These are phyloP conservation scores for Daldinia loculata DNA, from an alignment of 495 filamentous ascomycete genomes.

Conservation along the genomic window DNA sequence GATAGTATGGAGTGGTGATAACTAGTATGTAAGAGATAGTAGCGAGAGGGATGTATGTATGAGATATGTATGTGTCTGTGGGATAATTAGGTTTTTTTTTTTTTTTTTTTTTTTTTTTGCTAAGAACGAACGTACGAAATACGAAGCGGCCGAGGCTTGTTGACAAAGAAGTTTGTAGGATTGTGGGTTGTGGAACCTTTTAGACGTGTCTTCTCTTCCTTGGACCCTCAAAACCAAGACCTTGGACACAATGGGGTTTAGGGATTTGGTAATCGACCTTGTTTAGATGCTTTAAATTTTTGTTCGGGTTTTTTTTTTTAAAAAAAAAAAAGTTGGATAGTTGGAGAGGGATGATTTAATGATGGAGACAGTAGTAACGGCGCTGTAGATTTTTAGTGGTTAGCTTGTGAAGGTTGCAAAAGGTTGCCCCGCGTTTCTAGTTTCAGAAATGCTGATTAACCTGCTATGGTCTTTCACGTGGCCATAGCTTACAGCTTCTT, in stretches of 20 bases:
- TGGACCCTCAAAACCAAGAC: constrained; percentile 17
- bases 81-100: background rate
- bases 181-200: constrained; percentile 38
- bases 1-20: background rate
- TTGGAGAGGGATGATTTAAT: constrained; percentile 28
- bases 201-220: constrained; percentile 41
- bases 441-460: constrained; percentile 11
- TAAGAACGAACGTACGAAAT: constrained; percentile 12
- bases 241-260: background rate
- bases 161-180: constrained; percentile 28
- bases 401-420: constrained; percentile 8
- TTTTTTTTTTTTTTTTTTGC: background rate
- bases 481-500: constrained; percentile 16
- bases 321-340: constrained; percentile 25
- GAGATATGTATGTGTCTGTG: constrained; percentile 4
- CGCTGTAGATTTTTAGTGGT: constrained; percentile 22
- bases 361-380: constrained; percentile 15
- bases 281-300: background rate
- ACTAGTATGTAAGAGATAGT: background rate
- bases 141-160: constrained; percentile 8
- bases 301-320: constrained; percentile 4
- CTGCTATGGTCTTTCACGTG: constrained; percentile 30
- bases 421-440: constrained; percentile 33
- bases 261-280: background rate
- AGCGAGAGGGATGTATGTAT: background rate